Conservation (phyloP, 2,329 filamentous ascomycete species). For the Fusarium sp. region DNA sequence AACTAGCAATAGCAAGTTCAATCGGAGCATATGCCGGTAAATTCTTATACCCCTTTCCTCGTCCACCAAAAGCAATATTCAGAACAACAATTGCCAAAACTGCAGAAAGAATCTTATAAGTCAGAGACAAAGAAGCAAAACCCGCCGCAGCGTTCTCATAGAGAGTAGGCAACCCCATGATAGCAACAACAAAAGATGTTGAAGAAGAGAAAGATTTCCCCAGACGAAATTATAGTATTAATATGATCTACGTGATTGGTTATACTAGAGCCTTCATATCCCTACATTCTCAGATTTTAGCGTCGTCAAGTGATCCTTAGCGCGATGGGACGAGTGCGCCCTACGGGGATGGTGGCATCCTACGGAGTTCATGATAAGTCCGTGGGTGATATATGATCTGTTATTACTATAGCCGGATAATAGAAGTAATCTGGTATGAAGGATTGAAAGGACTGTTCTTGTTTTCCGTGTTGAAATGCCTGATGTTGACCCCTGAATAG, state of each 20-base stretch:
- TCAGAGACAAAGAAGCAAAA: background rate
- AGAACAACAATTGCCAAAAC: background rate
- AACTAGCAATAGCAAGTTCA: constrained; percentile 27
- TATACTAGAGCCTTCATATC: background rate
- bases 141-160: background rate
- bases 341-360: background rate
- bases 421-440: no score
- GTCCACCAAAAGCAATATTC: background rate
- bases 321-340: background rate
- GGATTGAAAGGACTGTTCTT: background rate
- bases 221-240: background rate
- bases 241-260: constrained; percentile 8
- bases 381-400: no score
- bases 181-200: background rate
- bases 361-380: background rate
- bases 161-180: background rate
- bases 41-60: background rate
- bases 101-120: background rate
- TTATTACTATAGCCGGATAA: no score
- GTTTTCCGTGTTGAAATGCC: background rate
- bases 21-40: constrained; percentile 21
- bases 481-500: no score
- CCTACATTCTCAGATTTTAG: constrained; percentile 13
- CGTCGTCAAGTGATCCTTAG: background rate
- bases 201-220: background rate